Base-by-base conservation (phyloP, 306 rosid species). In the Cicer arietinum region DNA sequence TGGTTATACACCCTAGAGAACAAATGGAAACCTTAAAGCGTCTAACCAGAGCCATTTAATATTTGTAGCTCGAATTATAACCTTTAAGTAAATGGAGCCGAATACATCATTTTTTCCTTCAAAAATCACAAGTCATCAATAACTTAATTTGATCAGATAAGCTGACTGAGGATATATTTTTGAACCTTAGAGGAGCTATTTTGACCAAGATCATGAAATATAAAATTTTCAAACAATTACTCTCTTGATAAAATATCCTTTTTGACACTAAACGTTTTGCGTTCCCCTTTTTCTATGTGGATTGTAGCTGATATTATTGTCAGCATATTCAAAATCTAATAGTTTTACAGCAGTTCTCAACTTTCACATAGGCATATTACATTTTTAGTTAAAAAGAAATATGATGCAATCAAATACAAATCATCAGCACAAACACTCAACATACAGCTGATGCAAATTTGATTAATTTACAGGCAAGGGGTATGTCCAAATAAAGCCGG, bases 401-500 rank as follows among this genome's bases (percentile, higher is more conserved):
- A 8, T 1, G 41, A 70, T 16, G 84, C 51, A 52, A 69, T 13
- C 10, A 47, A 52, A 54, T 69, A 52, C 69, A 48, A 47, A 63
- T 35, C 78, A 11, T 73, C 71, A 57, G 72, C 82, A 72, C 51
- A 66, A 71, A 17, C 73, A 67, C 64, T 46, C 79, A 66, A 41
- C 37, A 53, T 22, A 50, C 57, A 56, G 8, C 20, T 1, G 65
- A 25, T 61, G 67, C 76, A 66, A 51, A 44, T 18, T 69, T 7
- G 51, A 66, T 65, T 48, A 76, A 71, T 71, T 76, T 82, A 82
- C 82, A 71, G 52, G 60, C 12, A 65, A n/a, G 71, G 76, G 79
- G 60, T 45, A 5, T 77, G 71, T 71, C 79, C 85, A 71, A 57
- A 77, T 71, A 76, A 81, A 77, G 78, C 57, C 57, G 7, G 79